These are phyloP conservation scores for maize (Zea mays) DNA, from an alignment of 176 grass and related monocot genomes.

Conservation along the genomic window DNA sequence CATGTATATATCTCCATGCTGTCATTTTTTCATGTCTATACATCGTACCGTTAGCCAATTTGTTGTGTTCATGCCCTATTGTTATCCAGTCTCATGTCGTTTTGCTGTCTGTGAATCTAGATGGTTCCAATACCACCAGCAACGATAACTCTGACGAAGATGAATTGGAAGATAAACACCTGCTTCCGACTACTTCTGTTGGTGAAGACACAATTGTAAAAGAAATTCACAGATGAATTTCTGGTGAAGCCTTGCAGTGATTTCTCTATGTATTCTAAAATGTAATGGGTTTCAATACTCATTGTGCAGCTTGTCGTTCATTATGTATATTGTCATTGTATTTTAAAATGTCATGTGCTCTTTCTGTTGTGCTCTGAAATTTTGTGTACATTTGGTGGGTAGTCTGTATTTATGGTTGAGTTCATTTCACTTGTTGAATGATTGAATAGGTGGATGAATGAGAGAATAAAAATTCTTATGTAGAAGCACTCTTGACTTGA, in stretches of 20 bases:
- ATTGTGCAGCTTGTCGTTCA: conserved; percentile 46
- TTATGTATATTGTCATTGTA: conserved; percentile 62
- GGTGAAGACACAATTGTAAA: conserved; percentile 59
- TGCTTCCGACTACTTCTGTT: conserved; percentile 64
- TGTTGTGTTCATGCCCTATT: not conserved
- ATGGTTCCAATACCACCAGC: conserved; percentile 58
- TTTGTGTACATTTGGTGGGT: conserved; percentile 13
- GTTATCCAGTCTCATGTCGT: not conserved
- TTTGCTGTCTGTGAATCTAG: conserved; percentile 37
- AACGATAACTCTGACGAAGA: conserved; percentile 57
- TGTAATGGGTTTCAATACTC: not conserved
- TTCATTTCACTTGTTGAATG: conserved; percentile 21
- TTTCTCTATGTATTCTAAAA: not conserved
- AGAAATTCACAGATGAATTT: conserved; percentile 67
- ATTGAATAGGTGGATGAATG: too few species aligned
- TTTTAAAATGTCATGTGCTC: conserved; percentile 36
- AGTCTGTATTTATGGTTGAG: conserved; percentile 20
- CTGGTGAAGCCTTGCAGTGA: conserved; percentile 26
- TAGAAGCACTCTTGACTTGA: too few species aligned
- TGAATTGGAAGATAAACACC: conserved; percentile 68
- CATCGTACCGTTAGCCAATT: not conserved
- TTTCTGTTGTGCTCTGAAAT: conserved; percentile 35
- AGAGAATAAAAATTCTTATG: too few species aligned
- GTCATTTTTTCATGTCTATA: not conserved
- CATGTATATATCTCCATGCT: conserved; percentile 5